Conservation (phyloP, 1,139 yeast species). For the Blastobotrys serpentis region DNA sequence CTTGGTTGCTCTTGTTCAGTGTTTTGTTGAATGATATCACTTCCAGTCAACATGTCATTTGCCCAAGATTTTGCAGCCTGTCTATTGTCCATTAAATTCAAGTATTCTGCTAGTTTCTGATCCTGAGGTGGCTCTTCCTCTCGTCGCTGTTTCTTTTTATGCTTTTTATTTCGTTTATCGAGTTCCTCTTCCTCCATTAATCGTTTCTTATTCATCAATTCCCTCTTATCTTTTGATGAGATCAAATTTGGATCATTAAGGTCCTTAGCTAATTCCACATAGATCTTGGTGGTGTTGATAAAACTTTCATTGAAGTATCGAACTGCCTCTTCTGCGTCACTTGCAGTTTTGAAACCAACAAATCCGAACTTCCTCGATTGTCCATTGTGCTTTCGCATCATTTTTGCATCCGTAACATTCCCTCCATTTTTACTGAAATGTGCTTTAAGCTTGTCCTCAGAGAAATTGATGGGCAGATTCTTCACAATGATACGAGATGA, state of each 20-base stretch:
- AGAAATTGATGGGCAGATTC: slow-evolving; percentile 78
- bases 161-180: slow-evolving; percentile 32
- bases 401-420: slow-evolving; percentile 78
- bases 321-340: slow-evolving; percentile 79
- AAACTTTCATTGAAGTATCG: slow-evolving; percentile 72
- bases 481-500: slow-evolving; percentile 94
- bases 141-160: slow-evolving; percentile 50
- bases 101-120: slow-evolving; percentile 71
- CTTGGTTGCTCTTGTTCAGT: slow-evolving; percentile 14
- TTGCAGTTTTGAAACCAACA: slow-evolving; percentile 70
- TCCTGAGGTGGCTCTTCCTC: slow-evolving; percentile 39
- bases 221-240: slow-evolving; percentile 61
- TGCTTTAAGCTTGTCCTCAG: slow-evolving; percentile 69
- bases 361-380: slow-evolving; percentile 92
- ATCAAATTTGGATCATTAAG: slow-evolving; percentile 75
- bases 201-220: slow-evolving; percentile 44
- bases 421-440: slow-evolving; percentile 62
- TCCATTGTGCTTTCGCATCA: slow-evolving; percentile 77
- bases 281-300: slow-evolving; percentile 77
- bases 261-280: slow-evolving; percentile 82
- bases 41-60: slow-evolving; percentile 52
- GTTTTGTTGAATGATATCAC: slow-evolving; percentile 9
- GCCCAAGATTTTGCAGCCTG: slow-evolving; percentile 69
- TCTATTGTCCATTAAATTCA: slow-evolving; percentile 80
- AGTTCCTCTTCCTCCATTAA: slow-evolving; percentile 27